phyloP scores from a whole-genome alignment of 805 yeast genomes.

The Candida nitratophila region DNA sequence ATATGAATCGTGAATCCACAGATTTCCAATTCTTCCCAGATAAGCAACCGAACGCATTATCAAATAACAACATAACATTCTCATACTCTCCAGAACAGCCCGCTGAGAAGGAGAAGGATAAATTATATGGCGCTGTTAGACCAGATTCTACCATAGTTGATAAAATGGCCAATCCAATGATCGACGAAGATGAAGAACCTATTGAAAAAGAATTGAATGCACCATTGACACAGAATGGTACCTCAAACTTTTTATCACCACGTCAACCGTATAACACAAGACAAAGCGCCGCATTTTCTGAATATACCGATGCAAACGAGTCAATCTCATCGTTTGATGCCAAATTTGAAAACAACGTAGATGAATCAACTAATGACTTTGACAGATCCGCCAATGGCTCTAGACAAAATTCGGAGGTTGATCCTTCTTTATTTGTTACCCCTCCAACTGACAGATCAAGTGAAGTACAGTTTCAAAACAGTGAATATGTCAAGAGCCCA shows the following conservation, averaged over 20 bases:
- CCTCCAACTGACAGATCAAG: neutral
- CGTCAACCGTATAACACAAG: neutral
- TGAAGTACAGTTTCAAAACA: neutral
- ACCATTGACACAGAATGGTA: too few species aligned
- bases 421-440: too few species aligned
- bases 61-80: neutral
- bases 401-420: neutral
- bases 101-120: neutral
- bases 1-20: constrained; percentile 1
- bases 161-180: constrained; percentile 1
- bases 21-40: neutral
- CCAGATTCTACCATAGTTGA: neutral
- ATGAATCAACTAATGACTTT: neutral
- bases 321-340: constrained; percentile 20
- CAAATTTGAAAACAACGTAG: constrained; percentile 8
- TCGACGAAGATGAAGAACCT: constrained; percentile 2
- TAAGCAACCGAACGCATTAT: neutral
- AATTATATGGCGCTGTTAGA: neutral
- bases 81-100: neutral
- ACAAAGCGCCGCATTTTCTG: constrained; percentile 1
- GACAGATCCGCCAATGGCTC: neutral
- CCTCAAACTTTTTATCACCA: too few species aligned
- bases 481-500: neutral
- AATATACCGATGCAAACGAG: constrained; percentile 14
- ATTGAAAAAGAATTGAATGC: too few species aligned